Percentiles rank a stretch among this genome's conserved stretches.
Conservation (phyloP, 1,284 basidiomycete species). For the Cryptococcus hybrid region DNA sequence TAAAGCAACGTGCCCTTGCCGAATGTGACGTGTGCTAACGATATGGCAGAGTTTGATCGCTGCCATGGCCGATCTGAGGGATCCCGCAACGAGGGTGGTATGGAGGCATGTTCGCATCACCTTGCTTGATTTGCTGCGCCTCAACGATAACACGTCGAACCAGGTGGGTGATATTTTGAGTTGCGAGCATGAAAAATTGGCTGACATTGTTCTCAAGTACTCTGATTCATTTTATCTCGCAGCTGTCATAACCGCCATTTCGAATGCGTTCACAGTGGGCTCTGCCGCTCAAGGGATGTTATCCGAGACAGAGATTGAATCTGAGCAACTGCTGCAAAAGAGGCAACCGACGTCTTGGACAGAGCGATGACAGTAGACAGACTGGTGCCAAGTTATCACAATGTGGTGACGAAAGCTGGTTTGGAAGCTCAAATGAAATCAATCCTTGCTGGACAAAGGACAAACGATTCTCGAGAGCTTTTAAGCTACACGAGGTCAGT, state of each 20-base stretch:
- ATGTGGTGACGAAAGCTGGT: constrained; percentile 85
- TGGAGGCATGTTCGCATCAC: constrained; percentile 86
- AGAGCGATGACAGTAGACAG: constrained; percentile 92
- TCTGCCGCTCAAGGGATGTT: constrained; percentile 11
- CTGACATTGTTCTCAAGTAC: constrained; percentile 56
- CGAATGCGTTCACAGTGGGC: constrained; percentile 48
- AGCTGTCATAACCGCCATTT: constrained; percentile 77
- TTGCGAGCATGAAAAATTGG: too few species aligned
- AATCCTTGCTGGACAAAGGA: constrained; percentile 73
- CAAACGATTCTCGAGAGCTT: constrained; percentile 76
- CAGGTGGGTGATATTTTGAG: constrained; percentile 53
- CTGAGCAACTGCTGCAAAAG: constrained; percentile 57
- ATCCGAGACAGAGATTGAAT: constrained; percentile 14
- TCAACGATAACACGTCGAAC: constrained; percentile 95
- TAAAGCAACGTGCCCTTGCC: constrained; percentile 38
- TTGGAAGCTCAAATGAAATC: constrained; percentile 81
- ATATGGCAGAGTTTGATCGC: constrained; percentile 26
- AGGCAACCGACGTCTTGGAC: constrained; percentile 76
- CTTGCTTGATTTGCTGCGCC: constrained; percentile 82
- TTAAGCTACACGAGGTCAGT: constrained; percentile 83
- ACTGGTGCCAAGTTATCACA: constrained; percentile 91
- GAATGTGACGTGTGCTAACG: constrained; percentile 5
- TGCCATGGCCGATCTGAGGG: constrained; percentile 35
- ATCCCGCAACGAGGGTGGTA: constrained; percentile 46
- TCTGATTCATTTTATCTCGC: constrained; percentile 91